Evolutionary conservation across 2,329 filamentous ascomycete genomes (phyloP).

Genomic region (Trichoderma aggressivum): DNA sequence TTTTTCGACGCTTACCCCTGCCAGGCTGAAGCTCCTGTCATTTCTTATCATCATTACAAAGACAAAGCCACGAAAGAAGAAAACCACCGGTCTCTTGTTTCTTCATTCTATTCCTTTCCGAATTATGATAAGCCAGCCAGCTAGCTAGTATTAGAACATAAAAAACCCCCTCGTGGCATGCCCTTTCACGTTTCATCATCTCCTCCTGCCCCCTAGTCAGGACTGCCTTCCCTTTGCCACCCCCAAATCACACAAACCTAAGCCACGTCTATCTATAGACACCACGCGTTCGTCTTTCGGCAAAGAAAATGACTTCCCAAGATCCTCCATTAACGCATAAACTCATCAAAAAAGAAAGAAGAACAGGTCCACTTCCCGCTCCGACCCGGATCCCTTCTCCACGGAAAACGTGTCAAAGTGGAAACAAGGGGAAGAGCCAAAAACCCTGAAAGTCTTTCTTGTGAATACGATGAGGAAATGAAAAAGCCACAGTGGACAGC

Average conservation of each 20-base stretch:
- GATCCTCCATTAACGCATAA: neutral
- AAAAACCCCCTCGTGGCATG: neutral
- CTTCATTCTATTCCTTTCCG: neutral
- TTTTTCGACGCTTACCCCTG: neutral
- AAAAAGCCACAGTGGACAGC: neutral
- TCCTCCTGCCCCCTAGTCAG: neutral
- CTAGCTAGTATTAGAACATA: neutral
- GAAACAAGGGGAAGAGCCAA: neutral
- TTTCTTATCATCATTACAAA: neutral
- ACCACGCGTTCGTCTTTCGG: neutral
- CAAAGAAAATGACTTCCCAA: neutral
- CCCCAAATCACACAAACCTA: neutral
- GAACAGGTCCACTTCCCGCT: conserved; percentile 13
- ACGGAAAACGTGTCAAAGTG: neutral
- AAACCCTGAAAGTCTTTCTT: neutral
- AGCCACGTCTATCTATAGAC: neutral
- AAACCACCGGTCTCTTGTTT: neutral
- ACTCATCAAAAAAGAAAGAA: neutral
- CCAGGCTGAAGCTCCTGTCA: neutral
- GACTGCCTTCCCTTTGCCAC: neutral
- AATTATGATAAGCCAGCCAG: neutral
- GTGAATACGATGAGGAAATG: neutral
- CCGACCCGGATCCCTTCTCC: neutral
- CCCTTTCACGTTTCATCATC: neutral
- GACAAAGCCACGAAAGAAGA: neutral